phyloP scores from a whole-genome alignment of 2,329 filamentous ascomycete genomes.

The Tolypocladium guangdongense region DNA sequence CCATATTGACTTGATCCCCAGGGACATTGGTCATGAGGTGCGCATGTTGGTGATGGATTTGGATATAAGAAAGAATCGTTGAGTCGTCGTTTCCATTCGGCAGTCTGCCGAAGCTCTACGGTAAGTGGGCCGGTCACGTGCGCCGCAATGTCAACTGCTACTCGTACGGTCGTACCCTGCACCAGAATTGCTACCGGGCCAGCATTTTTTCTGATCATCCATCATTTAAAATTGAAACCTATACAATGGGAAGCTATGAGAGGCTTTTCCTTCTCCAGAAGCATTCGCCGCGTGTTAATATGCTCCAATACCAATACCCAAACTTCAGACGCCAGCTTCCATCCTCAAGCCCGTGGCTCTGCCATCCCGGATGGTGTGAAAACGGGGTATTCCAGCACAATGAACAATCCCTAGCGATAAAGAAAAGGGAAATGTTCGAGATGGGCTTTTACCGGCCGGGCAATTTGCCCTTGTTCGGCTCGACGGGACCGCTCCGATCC shows the following conservation, averaged over 20 bases:
- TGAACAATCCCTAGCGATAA: background rate
- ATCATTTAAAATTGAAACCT: background rate
- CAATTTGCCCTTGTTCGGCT: slow-evolving; percentile 17
- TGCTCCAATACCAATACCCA: background rate
- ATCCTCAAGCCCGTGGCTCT: background rate
- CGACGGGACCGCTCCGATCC: slow-evolving; percentile 39
- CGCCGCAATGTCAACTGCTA: background rate
- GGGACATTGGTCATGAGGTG: slow-evolving; percentile 33
- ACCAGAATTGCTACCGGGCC: too few species aligned
- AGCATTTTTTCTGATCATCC: too few species aligned
- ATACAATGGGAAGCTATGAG: background rate
- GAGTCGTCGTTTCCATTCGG: background rate
- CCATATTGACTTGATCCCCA: slow-evolving; percentile 32
- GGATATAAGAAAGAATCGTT: background rate
- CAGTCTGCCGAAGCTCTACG: background rate
- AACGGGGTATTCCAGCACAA: too few species aligned
- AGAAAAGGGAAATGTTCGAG: background rate
- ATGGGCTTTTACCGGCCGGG: background rate
- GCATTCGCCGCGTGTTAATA: background rate
- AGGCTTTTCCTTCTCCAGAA: background rate
- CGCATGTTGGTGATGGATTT: slow-evolving; percentile 16
- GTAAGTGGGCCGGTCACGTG: background rate
- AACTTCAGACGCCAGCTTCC: background rate
- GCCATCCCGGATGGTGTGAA: background rate
- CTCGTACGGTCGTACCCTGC: background rate